These are phyloP conservation scores for Rubia tinctorum DNA, from an alignment of 305 asterid genomes.

Conservation along the genomic window DNA sequence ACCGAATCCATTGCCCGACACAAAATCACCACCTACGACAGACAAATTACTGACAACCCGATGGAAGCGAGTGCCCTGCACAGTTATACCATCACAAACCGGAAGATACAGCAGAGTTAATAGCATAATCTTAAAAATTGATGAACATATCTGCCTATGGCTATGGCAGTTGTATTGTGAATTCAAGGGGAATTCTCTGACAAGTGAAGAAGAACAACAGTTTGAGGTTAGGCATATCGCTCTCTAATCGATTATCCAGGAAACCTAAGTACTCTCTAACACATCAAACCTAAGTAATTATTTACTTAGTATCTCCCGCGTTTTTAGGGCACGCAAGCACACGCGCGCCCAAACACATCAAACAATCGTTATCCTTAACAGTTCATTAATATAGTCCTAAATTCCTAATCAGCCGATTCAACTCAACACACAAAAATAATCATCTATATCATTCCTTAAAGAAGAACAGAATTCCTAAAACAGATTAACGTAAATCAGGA, in stretches of 20 bases:
- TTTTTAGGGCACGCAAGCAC: neutral
- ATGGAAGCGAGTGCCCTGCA: conserved; percentile 37
- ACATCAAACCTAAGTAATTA: neutral
- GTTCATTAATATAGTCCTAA: neutral
- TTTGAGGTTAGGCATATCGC: neutral
- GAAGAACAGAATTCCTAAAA: neutral
- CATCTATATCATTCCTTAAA: neutral
- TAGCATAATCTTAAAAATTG: too few relatives aligned
- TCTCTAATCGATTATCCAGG: too few relatives aligned
- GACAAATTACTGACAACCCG: conserved; percentile 32
- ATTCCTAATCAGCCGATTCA: neutral
- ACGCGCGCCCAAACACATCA: neutral
- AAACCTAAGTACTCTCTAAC: neutral
- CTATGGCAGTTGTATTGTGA: neutral
- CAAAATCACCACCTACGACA: conserved; percentile 39
- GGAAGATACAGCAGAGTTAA: neutral
- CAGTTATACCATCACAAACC: neutral
- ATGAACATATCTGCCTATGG: neutral
- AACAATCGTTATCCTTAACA: neutral
- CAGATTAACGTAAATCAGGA: neutral
- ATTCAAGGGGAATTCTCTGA: neutral
- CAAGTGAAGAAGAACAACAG: neutral
- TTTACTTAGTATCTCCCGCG: neutral
- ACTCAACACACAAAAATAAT: neutral
- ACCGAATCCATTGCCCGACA: conserved; percentile 32